Base-by-base conservation (phyloP, 148 eudicot species). In the Linanthus parryae region DNA sequence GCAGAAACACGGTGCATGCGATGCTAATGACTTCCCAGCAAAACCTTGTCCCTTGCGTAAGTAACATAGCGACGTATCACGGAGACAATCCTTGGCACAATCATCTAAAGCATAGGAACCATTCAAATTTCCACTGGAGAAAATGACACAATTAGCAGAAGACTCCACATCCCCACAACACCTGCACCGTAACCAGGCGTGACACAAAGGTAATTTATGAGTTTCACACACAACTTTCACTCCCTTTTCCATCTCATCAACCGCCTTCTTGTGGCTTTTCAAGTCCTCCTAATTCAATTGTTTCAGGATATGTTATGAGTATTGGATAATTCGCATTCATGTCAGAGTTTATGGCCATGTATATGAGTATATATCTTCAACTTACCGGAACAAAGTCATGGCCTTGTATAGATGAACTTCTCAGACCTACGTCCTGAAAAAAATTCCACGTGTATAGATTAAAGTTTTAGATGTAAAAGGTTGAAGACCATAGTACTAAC, bases 1-100 rank as follows among this genome's bases (percentile, higher is more conserved):
- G 30, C 59, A 65, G 24, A 61, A 71, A 17, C 63, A 65, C 16
- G 50, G 10, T 9, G 14, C 43, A 21, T n/a, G 52, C 7, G 63
- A 61, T 8, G 40, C 5, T 30, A 50, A 37, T 58, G 63, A 50
- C 44, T 39, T 43, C 21, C 63, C 63, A 24, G 30, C 49, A 14
- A 64, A 25, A 1, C 68, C 57, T 7, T 64, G 45, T 18, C 61
- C 61, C 31, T 38, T 39, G n/a, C n/a, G n/a, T n/a, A n/a, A n/a
- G n/a, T n/a, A n/a, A n/a, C n/a, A n/a, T 29, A 23, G 47, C 15
- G 56, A 38, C 39, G 23, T 30, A 35, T 44, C 40, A 12, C 7
- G 13, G 7, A 15, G 22, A 19, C 48, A 63, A 19, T 37, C 48
- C 44, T 27, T 15, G 22, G 14, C 38, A 31, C 9, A 16, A 19